Percentiles rank a stretch among this genome's conserved stretches.
These are phyloP conservation scores for Monosporascus ibericus DNA, from an alignment of 2,329 filamentous ascomycete species.

Conservation along the genomic window DNA sequence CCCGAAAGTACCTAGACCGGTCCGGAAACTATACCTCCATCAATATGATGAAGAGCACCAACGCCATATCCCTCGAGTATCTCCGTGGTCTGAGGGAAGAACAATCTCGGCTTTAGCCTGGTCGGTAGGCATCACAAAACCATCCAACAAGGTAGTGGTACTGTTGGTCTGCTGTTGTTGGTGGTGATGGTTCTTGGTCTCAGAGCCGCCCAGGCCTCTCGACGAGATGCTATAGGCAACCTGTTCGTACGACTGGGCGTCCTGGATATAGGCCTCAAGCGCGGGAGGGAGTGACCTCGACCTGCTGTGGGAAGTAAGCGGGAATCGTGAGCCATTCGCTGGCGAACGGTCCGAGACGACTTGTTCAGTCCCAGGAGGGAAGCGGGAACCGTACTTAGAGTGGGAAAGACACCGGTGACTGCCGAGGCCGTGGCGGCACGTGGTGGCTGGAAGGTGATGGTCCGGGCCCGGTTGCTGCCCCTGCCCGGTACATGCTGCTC, in stretches of 20 bases:
- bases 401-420: background rate
- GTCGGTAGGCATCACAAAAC: too few relatives aligned
- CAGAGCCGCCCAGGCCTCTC: background rate
- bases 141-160: background rate
- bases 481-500: background rate
- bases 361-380: background rate
- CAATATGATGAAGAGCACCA: background rate
- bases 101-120: background rate
- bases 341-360: background rate
- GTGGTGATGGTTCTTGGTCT: background rate
- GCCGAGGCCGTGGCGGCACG: background rate
- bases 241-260: background rate
- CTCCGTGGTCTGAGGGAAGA: background rate
- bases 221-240: background rate
- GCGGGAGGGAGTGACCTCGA: background rate
- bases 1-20: too few relatives aligned
- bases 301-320: background rate
- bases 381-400: too few relatives aligned
- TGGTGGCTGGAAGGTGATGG: background rate
- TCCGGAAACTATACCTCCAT: too few relatives aligned
- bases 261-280: constrained; percentile 2
- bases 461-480: background rate
- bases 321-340: too few relatives aligned
- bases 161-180: background rate
- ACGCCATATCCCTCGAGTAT: background rate